Base-by-base conservation (phyloP, 75 land plant genomes). In the Picea sitchensis region DNA sequence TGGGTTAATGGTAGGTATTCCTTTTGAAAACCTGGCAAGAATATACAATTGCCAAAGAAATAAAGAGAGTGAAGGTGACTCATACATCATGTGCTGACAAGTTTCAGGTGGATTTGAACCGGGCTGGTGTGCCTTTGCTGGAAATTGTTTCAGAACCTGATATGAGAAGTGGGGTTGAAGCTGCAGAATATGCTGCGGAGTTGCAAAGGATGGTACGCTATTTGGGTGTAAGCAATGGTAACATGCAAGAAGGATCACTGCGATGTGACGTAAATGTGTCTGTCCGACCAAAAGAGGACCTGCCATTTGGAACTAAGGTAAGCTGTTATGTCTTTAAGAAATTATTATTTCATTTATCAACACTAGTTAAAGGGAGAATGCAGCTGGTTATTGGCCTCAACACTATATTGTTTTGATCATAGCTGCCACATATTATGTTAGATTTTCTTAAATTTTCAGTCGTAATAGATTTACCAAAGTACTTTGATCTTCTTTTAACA, bases 71-170 rank as follows among this genome's bases (percentile, higher is more conserved):
- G n/a, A 41, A 18, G 74, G 36, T 20, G 23, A 71, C 36, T 41
- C 2, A 14, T 67, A 67, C 17, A 34, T 17, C 14, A 36, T 7
- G 18, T 79, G 54, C 79, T 76, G 79, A 14, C 54, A 18, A 23
- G 44, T 67, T 30, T 62, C 82, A 96, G 98, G 97, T 96, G 83
- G 98, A 96, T 79, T 74, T 96, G 80, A 96, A 96, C 78, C 89
- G 98, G 78, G 98, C 98, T 18, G 98, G 98, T 51, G 98, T 96
- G 17, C 98, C 98, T 58, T 83, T 96, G 79, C 91, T 96, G 78
- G 98, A 96, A 83, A 88, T 96, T 83, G 98, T 96, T 34, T 96
- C 98, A 63, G 98, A 96, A 80, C 98, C 98, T 69, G 97, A 96
- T 81, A 94, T 96, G 98, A 88, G 93, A 61, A 96, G 76, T 38